A percentile compares a stretch with the other conserved stretches of the same genome.
Conservation (phyloP, 345 rosid species). For the Streptanthus diversifolius region DNA sequence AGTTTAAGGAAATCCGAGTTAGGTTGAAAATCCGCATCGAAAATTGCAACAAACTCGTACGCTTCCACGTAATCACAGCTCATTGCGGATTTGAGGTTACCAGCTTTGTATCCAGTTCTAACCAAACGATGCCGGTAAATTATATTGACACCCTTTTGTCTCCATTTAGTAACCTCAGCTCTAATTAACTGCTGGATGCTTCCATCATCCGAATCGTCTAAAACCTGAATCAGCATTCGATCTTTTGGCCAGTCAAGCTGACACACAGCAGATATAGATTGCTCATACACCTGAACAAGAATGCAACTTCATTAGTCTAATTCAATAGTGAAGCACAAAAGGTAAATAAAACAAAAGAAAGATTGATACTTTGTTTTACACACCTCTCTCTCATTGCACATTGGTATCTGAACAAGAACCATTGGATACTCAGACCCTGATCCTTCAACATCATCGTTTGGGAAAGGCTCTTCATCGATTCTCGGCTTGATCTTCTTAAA, state of each 20-base stretch:
- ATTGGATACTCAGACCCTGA: constrained; percentile 51
- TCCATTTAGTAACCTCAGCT: constrained; percentile 62
- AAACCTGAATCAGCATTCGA: constrained; percentile 59
- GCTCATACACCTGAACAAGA: constrained; percentile 61
- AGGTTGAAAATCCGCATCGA: constrained; percentile 83
- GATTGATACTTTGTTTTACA: neutral
- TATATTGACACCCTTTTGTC: constrained; percentile 59
- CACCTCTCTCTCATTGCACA: constrained; percentile 88
- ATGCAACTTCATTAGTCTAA: neutral
- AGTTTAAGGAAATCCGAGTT: constrained; percentile 59
- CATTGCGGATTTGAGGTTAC: constrained; percentile 89
- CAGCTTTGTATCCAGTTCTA: constrained; percentile 86
- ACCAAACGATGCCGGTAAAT: constrained; percentile 61
- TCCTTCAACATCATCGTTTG: constrained; percentile 48
- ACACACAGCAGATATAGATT: constrained; percentile 78
- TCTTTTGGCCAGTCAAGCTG: constrained; percentile 81
- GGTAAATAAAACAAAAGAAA: constrained; percentile 1
- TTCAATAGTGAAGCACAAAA: neutral
- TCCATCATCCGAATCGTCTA: constrained; percentile 71
- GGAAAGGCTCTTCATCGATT: constrained; percentile 46
- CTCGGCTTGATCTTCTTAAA: constrained; percentile 60
- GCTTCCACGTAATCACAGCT: constrained; percentile 64
- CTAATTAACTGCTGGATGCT: constrained; percentile 60
- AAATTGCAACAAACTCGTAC: constrained; percentile 79
- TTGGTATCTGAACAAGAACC: constrained; percentile 90